Evolutionary conservation across 2,329 filamentous ascomycete genomes (phyloP).

Genomic region (Mycosphaerelloides madeirae): DNA sequence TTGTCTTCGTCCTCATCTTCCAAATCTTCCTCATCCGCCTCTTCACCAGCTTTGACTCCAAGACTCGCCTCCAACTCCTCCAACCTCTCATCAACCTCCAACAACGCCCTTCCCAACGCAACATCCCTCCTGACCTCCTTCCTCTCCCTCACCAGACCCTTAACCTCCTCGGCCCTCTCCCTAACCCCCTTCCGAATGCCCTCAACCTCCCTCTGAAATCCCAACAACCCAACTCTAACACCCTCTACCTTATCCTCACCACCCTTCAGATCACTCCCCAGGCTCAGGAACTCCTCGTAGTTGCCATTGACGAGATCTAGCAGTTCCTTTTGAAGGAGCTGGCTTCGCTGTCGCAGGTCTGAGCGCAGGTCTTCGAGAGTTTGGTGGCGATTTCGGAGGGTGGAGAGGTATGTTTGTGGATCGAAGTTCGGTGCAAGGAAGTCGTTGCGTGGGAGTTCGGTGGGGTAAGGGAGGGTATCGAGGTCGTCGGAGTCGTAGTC

Average conservation of each 20-base stretch:
- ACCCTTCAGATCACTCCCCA: slow-evolving; percentile 75
- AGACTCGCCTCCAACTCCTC: slow-evolving; percentile 60
- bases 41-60: slow-evolving; percentile 43
- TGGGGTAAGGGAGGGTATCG: slow-evolving; percentile 76
- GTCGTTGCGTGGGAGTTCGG: slow-evolving; percentile 73
- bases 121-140: slow-evolving; percentile 59
- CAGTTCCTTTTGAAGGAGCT: slow-evolving; percentile 76
- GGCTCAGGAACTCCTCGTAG: slow-evolving; percentile 81
- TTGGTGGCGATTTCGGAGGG: slow-evolving; percentile 81
- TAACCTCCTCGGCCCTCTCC: slow-evolving; percentile 60
- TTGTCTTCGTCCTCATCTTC: slow-evolving; percentile 27
- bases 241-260: slow-evolving; percentile 91
- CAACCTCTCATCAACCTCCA: slow-evolving; percentile 63
- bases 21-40: slow-evolving; percentile 28
- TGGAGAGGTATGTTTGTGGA: slow-evolving; percentile 75
- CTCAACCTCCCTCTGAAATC: slow-evolving; percentile 77
- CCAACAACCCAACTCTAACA: slow-evolving; percentile 77
- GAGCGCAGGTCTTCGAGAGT: slow-evolving; percentile 88
- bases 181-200: slow-evolving; percentile 64
- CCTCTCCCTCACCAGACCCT: slow-evolving; percentile 61
- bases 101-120: slow-evolving; percentile 55
- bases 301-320: slow-evolving; percentile 93
- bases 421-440: slow-evolving; percentile 77
- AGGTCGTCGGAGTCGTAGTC: slow-evolving; percentile 55
- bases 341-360: slow-evolving; percentile 76